Evolutionary conservation across 768 basidiomycete genomes (phyloP), one percentile per base, ranked within the genome.

Genomic region (Goffeauzyma gilvescens): DNA sequence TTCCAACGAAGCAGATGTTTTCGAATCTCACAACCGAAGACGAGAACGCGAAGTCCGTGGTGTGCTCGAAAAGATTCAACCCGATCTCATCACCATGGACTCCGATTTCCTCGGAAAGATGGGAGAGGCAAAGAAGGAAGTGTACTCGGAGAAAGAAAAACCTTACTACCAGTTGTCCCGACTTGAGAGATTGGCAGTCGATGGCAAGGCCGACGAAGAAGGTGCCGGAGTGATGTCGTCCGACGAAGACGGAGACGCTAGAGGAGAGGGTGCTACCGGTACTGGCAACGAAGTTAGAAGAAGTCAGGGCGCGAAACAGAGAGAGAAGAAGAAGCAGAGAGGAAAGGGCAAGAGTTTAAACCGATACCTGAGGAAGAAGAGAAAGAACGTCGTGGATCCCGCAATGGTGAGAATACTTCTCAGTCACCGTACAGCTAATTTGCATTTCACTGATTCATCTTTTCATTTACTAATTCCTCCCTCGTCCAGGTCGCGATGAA

Each of bases 311-410:
- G 68, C 58, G 3, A 66, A 52, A 15, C 58, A 51, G 17, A 65
- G 45, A 52, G 45, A 59, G 27, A 35, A 47, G 49, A 20, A 46
- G 14, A 45, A 51, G 45, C 53, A 57, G 52, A 73, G 85, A 25
- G 86, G 87, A 13, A 86, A 78, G 37, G 50, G 51, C 20, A 86
- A 84, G 70, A 79, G 75, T 59, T 58, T 87, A 58, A 90, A 86
- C 63, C 69, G 85, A 68, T 76, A 54, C 55, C 62, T 93, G 49
- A 72, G 82, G 55, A 93, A 87, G 68, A 81, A 90, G 64, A 75
- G 84, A 60, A 86, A 89, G 69, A 93, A 95, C 55, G 82, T 95
- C 36, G 74, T 95, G 49, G 87, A 95, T 59, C 83, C 84, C 27
- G 44, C 58, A 17, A 55, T 72, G 62, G 67, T 72, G 39, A 54